These are phyloP conservation scores for Pichia sp. DNA, from an alignment of 1,139 yeast genomes.

Conservation along the genomic window DNA sequence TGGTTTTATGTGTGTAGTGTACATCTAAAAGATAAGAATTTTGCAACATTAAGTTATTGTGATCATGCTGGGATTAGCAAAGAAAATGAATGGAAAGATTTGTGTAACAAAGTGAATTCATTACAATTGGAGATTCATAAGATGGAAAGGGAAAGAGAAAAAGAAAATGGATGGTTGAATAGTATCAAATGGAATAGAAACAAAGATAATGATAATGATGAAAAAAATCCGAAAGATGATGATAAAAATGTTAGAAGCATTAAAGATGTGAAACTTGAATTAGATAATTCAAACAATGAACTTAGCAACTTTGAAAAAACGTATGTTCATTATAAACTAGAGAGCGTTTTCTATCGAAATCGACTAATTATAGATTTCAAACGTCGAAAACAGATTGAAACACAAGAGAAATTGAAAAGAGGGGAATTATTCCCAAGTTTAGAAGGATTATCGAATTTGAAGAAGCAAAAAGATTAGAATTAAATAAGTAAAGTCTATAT, in stretches of 20 bases:
- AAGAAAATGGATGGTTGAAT: too few species aligned
- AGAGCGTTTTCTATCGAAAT: conserved; percentile 23
- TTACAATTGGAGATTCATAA: conserved; percentile 13
- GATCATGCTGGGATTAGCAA: conserved; percentile 17
- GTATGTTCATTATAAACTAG: too few species aligned
- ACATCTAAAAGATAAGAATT: conserved; percentile 41
- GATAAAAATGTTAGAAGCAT: too few species aligned
- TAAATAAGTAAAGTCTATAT: too few species aligned
- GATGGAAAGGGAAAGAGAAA: conserved; percentile 15
- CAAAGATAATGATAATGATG: too few species aligned
- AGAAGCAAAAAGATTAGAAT: too few species aligned
- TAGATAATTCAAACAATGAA: too few species aligned
- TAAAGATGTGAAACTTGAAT: too few species aligned
- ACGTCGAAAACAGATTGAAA: conserved; percentile 17
- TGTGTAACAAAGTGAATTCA: conserved; percentile 11
- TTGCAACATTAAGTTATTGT: conserved; percentile 30
- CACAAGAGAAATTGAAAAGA: conserved; percentile 17
- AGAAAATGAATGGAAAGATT: conserved; percentile 14
- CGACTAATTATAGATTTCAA: conserved; percentile 24
- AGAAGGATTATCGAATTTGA: conserved; percentile 3
- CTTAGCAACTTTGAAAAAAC: too few species aligned
- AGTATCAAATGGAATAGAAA: too few species aligned
- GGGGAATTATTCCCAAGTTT: conserved; percentile 25
- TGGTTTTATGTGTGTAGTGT: conserved; percentile 45
- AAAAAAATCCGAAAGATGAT: too few species aligned